phyloP scores from a whole-genome alignment of 352 stramenopile species.

The Globisporangium abappressorium region DNA sequence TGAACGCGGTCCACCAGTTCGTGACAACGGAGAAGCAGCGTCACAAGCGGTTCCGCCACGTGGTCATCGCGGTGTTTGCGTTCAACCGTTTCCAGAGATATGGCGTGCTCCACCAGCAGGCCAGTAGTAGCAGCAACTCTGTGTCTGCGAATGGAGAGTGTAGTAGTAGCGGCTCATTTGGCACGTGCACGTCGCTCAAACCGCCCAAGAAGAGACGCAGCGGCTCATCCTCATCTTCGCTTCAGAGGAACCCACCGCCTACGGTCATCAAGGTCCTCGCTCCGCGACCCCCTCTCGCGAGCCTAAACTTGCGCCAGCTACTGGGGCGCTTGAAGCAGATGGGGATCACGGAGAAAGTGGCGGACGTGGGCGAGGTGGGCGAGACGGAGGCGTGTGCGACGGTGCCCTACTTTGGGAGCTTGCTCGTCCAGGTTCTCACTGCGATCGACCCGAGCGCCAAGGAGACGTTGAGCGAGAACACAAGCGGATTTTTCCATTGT shows the following conservation, averaged over 20 bases:
- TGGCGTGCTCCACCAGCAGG: conserved; percentile 11
- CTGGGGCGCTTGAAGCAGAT: conserved; percentile 38
- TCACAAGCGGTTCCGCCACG: conserved; percentile 39
- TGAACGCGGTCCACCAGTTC: conserved; percentile 16
- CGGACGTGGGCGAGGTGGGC: conserved; percentile 24
- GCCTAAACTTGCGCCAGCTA: conserved; percentile 27
- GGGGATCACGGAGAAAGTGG: conserved; percentile 31
- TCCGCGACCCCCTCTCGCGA: conserved; percentile 25
- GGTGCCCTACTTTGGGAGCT: conserved; percentile 26
- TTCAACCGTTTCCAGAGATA: conserved; percentile 51
- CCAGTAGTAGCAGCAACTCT: neutral
- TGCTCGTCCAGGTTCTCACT: conserved; percentile 42
- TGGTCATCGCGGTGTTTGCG: conserved; percentile 66
- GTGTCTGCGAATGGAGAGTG: conserved; percentile 2
- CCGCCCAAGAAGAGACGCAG: conserved; percentile 23
- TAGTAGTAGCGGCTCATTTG: conserved; percentile 22
- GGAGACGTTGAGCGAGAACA: conserved; percentile 39
- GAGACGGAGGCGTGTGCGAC: neutral
- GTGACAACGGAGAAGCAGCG: neutral
- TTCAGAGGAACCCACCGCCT: conserved; percentile 15
- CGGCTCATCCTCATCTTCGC: conserved; percentile 1
- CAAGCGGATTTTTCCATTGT: conserved; percentile 45
- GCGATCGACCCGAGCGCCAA: conserved; percentile 40
- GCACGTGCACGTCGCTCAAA: conserved; percentile 41
- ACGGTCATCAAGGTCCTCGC: conserved; percentile 54